phyloP scores from a whole-genome alignment of 805 yeast species.

The Lipomyces sp. region DNA sequence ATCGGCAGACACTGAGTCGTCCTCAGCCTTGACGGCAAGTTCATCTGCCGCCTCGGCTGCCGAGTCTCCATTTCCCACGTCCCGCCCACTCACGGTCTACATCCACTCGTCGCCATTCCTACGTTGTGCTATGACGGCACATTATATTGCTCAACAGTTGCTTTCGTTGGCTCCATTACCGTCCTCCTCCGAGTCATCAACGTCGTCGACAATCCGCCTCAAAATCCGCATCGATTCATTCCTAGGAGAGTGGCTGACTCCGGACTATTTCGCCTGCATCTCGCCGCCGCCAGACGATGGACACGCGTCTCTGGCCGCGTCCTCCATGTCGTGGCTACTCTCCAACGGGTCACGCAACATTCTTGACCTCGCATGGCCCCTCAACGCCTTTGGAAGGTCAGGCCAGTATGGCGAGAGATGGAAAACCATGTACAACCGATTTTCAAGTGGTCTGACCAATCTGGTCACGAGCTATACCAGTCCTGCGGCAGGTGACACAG shows the following conservation, averaged over 20 bases:
- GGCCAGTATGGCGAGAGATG: constrained; percentile 49
- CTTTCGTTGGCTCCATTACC: constrained; percentile 5
- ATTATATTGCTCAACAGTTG: constrained; percentile 38
- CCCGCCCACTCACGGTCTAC: constrained; percentile 26
- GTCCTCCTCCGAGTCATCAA: background rate
- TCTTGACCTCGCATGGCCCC: constrained; percentile 41
- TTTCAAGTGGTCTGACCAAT: constrained; percentile 40
- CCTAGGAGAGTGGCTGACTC: constrained; percentile 49
- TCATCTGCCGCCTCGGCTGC: constrained; percentile 9
- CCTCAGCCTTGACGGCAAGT: background rate
- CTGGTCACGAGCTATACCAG: constrained; percentile 40
- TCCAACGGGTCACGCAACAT: constrained; percentile 21
- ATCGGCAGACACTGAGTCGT: background rate
- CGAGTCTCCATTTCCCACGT: background rate
- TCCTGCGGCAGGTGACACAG: constrained; percentile 22
- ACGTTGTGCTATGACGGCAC: constrained; percentile 49
- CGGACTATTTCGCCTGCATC: constrained; percentile 45
- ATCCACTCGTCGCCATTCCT: constrained; percentile 47
- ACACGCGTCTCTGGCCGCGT: constrained; percentile 41
- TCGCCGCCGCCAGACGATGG: constrained; percentile 49
- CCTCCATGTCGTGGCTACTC: constrained; percentile 40
- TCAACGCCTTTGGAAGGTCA: constrained; percentile 39
- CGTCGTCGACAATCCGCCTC: constrained; percentile 14
- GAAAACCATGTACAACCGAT: constrained; percentile 46
- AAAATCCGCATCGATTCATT: constrained; percentile 42